Evolutionary conservation across 192 early-diverging fungal genomes (phyloP), one percentile per base, ranked within the genome.

Genomic region (Umbelopsis isabellina): DNA sequence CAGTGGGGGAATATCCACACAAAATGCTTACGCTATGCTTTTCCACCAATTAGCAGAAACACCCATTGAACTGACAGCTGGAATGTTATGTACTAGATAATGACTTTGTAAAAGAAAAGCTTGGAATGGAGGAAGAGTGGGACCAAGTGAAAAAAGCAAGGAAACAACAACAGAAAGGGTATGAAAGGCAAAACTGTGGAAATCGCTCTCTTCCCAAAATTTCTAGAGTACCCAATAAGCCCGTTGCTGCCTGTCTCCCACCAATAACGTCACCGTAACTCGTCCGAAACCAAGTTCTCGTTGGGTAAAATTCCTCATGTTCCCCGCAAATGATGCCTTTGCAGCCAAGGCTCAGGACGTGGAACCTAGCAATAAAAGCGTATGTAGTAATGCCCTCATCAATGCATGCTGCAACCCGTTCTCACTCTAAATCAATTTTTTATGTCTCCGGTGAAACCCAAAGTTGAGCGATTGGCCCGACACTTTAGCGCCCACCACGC

Each of bases 1-100:
- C 65, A n/a, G 18, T 12, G n/a, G 46, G 18, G 16, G 2, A 46
- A 27, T 45, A 16, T n/a, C 18, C 33, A 21, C 49, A 51, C 27
- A 21, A 7, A 23, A 53, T 53, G 52, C 72, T 67, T 73, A 73
- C 72, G 65, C 50, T 67, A 73, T 37, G 20, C 52, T 51, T 55
- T 55, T 73, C 65, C 72, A 73, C 72, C 72, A 73, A 65, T 66
- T 67, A 27, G 30, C 65, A 67, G 72, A 65, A 51, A 67, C 20
- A 46, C 51, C 65, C 72, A 73, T 73, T 69, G 52, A 61, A 61
- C 55, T 61, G 55, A 25, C 55, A 30, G 55, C 27, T 15, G 25
- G 25, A 61, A 25, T 61, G 37, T 41, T 41, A 41, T 41, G 12
- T 10, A 18, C 30, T 16, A 35, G 33, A 33, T 22, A 8, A 50